Evolutionary conservation across 1,284 basidiomycete genomes (phyloP).

Genomic region (Cystobasidium sp.): DNA sequence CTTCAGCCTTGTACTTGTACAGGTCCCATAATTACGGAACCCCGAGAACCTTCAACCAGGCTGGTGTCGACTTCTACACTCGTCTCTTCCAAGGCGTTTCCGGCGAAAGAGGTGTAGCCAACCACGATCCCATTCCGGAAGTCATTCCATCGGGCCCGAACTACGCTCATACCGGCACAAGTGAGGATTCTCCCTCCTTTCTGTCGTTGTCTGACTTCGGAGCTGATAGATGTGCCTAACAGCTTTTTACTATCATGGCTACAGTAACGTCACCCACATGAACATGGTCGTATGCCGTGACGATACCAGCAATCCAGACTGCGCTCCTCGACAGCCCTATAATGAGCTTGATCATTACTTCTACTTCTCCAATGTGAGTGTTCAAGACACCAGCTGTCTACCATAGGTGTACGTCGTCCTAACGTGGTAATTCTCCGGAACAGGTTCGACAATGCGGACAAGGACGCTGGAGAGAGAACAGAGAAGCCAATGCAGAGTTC

Average conservation of each 20-base stretch:
- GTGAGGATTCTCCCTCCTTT: neutral
- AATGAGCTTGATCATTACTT: conserved; percentile 31
- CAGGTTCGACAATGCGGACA: conserved; percentile 34
- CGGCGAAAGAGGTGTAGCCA: conserved; percentile 42
- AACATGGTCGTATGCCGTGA: conserved; percentile 37
- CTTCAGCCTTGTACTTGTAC: neutral
- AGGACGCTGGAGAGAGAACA: conserved; percentile 27
- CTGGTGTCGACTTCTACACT: conserved; percentile 39
- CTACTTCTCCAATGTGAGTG: conserved; percentile 34
- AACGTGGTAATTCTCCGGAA: neutral
- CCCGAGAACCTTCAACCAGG: conserved; percentile 45
- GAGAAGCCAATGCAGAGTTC: conserved; percentile 20
- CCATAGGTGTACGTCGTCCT: neutral
- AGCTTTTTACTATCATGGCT: conserved; percentile 27
- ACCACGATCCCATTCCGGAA: conserved; percentile 39
- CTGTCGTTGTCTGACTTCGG: neutral
- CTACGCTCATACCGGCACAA: conserved; percentile 40
- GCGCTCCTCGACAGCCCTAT: conserved; percentile 26
- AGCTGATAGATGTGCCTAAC: neutral
- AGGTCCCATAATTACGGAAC: conserved; percentile 37
- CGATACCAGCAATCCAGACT: conserved; percentile 13
- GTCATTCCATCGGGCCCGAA: conserved; percentile 41
- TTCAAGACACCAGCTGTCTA: neutral
- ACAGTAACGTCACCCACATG: conserved; percentile 27
- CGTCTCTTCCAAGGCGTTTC: conserved; percentile 42